Evolutionary conservation across 2,329 filamentous ascomycete genomes (phyloP).

Genomic region (Botryotinia convoluta): DNA sequence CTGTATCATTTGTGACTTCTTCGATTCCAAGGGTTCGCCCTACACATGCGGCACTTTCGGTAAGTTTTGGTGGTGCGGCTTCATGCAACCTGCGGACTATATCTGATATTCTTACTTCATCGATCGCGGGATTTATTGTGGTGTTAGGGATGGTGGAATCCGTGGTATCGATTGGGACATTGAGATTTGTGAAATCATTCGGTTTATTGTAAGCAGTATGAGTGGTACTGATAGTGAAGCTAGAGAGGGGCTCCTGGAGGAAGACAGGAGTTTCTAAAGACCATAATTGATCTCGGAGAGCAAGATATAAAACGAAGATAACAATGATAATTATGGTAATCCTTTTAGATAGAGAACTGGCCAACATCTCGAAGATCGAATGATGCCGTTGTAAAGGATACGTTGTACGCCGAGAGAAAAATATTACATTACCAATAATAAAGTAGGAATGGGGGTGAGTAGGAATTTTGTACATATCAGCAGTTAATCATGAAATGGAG

Average conservation of each 20-base stretch:
- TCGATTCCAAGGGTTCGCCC: not conserved
- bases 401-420: not conserved
- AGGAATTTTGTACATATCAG: not conserved
- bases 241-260: not conserved
- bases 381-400: not conserved
- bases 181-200: not conserved
- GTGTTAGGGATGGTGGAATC: not conserved
- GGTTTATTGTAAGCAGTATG: not conserved
- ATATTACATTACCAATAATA: not conserved
- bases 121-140: too few relatives aligned
- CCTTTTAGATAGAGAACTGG: conserved; percentile 4
- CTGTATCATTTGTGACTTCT: conserved; percentile 1
- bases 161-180: not conserved
- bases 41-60: not conserved
- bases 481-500: not conserved
- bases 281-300: conserved; percentile 7
- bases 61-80: not conserved
- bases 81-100: not conserved
- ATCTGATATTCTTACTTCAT: not conserved
- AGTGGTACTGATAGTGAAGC: not conserved
- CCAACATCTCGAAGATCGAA: conserved; percentile 1
- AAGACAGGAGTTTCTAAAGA: conserved; percentile 9
- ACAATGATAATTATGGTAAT: not conserved
- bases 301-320: not conserved
- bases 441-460: not conserved